Base-by-base conservation (phyloP, 129 eudicot species). In the sunflower (Helianthus annuus) region DNA sequence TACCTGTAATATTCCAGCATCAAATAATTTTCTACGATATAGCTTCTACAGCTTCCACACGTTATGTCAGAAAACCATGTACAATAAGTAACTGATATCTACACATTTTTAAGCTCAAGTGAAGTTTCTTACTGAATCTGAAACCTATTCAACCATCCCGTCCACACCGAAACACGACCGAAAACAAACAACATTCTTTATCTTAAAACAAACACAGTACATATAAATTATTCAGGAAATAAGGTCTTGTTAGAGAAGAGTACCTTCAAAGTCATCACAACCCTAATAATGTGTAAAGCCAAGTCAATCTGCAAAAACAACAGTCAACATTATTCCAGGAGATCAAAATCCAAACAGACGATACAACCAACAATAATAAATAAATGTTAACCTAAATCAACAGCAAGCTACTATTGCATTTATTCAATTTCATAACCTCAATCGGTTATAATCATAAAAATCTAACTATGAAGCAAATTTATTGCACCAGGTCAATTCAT, bases 251-350 rank as follows among this genome's bases (percentile, higher is more conserved):
- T 16, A 68, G 3, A 54, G 49, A 64, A 51, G 7, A 76, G 51
- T 87, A 95, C 99, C 99, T 95, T 95, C 76, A 90, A 80, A 7
- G 86, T 85, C 82, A 95, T 68, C 29, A 79, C 88, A 68, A 83
- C 94, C 79, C 92, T 86, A 67, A 90, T 82, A 45, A 91, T 91
- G 70, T 95, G 99, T 15, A 97, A 88, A 72, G 83, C 93, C 90
- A 91, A 80, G 70, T 95, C 97, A 82, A 95, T 86, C 99, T 94
- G 97, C 87, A 91, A 4, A 64, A 85, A 76, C 51, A 54, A 7
- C 63, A 69, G 54, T 71, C 68, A 80, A 14, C 12, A 58, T 67
- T 62, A 29, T 46, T 44, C 54, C 48, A 52, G 42, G 9, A 48
- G 45, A 2, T 40, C 48, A 3, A 49, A 64, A 13, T 39, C 49